These are phyloP conservation scores for Candida fluviatilis DNA, from an alignment of 805 yeast genomes.

Conservation along the genomic window DNA sequence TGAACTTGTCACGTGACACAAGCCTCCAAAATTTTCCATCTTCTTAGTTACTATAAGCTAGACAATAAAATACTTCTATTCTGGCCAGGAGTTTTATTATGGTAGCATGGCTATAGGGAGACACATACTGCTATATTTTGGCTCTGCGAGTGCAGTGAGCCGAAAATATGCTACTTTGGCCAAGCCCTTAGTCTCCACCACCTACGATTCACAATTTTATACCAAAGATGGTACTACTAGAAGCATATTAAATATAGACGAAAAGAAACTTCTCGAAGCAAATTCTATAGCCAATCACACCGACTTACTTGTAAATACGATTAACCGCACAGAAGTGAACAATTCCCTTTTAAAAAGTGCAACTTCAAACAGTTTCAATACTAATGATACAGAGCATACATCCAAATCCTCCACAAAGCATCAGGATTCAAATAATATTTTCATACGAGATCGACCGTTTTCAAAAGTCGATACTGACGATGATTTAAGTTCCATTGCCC, in stretches of 20 bases:
- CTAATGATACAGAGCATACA: no score
- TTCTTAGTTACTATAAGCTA: no score
- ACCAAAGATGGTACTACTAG: no score
- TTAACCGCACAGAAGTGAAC: no score
- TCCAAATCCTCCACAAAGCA: neutral
- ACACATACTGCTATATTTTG: neutral
- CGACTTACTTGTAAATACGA: constrained; percentile 1
- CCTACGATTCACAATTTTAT: no score
- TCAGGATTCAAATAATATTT: neutral
- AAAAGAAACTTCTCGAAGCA: no score
- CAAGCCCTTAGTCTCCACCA: neutral
- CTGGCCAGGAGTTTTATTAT: neutral
- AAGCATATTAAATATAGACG: no score
- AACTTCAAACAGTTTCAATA: no score
- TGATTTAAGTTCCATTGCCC: constrained; percentile 8
- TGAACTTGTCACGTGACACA: no score
- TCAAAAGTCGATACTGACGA: constrained; percentile 3
- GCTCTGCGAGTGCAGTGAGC: neutral
- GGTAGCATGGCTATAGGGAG: neutral
- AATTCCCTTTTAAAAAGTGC: no score
- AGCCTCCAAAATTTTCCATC: no score
- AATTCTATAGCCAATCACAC: neutral
- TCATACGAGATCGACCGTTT: constrained; percentile 14
- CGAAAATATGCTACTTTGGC: neutral
- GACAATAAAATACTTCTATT: no score